Evolutionary conservation across 805 yeast species (phyloP), one percentile per base, ranked within the genome.

Genomic region (Hanseniaspora hatyaiensis): DNA sequence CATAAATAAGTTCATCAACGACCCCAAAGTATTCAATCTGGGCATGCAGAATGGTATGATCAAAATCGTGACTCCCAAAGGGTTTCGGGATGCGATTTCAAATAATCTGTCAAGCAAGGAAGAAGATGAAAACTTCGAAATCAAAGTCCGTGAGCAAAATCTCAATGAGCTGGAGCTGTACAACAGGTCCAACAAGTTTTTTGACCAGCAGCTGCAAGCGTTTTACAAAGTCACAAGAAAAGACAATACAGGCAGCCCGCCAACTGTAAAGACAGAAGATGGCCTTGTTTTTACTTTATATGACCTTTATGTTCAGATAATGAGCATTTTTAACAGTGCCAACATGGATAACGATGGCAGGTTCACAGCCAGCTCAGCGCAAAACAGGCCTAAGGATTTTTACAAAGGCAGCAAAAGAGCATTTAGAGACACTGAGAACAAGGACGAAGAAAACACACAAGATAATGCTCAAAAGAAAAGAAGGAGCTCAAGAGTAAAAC

Each of bases 31-130:
- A 0, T 53, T 55, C 2, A 42, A 56, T 2, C 55, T 70, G 8
- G 95, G 92, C 2, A 62, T 59, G 28, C 59, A 64, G 24, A 76
- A 71, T 59, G 96, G 96, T 0, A 87, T 92, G 56, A 63, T 86
- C 37, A 88, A 87, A 57, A 59, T 88, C 2, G 66, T 73, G 6
- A 80, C 94, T 4, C 88, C 89, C 0, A 50, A 51, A 0, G 55
- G 54, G 1, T 74, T 74, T 66, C 19, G 23, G 13, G 20, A 33
- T 2, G 12, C 18, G 5, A 16, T 43, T 8, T 28, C 9, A 8
- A 49, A 49, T 15, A 41, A 48, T 24, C 34, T 48, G n/a, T 16
- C 26, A 3, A 15, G 31, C 13, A 40, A 40, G 47, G 64, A 82
- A 18, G 69, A 80, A 41, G 65, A 67, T 39, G 55, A 64, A 6